phyloP scores from a whole-genome alignment of 345 rosid species.

The Boechera stricta region DNA sequence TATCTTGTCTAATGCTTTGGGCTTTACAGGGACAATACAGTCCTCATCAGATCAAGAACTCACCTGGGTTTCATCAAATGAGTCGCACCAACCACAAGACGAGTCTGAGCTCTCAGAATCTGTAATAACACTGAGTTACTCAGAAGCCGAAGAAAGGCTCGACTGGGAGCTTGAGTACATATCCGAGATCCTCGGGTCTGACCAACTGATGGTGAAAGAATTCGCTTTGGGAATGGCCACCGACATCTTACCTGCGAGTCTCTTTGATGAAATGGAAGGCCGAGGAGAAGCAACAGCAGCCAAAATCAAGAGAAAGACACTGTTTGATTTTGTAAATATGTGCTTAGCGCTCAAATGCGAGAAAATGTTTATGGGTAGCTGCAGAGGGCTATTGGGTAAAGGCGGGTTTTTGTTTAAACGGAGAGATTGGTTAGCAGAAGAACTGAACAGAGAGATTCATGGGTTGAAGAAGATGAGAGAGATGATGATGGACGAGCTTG shows the following conservation, averaged over 20 bases:
- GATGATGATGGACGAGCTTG: conserved; percentile 81
- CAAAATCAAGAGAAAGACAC: conserved; percentile 55
- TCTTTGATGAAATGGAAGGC: conserved; percentile 63
- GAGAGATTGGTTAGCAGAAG: conserved; percentile 64
- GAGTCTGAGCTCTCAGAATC: conserved; percentile 45
- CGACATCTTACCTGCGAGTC: conserved; percentile 47
- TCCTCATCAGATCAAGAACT: conserved; percentile 37
- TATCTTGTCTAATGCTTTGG: conserved; percentile 21
- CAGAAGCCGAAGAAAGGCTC: conserved; percentile 39
- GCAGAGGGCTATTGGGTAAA: conserved; percentile 53
- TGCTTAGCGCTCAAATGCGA: conserved; percentile 50
- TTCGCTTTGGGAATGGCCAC: conserved; percentile 50
- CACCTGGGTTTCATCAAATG: conserved; percentile 41
- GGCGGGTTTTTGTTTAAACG: conserved; percentile 43
- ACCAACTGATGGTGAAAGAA: conserved; percentile 54
- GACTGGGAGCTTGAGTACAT: conserved; percentile 70
- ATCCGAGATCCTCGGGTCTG: conserved; percentile 52
- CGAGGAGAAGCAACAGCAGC: conserved; percentile 48
- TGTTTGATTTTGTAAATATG: conserved; percentile 66
- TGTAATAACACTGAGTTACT: conserved; percentile 38
- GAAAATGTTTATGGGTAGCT: conserved; percentile 53
- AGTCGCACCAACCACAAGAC: conserved; percentile 46
- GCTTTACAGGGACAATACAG: conserved; percentile 31
- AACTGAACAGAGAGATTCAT: conserved; percentile 58
- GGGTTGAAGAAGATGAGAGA: conserved; percentile 66